Evolutionary conservation across 768 basidiomycete genomes (phyloP).

Genomic region (Neoboletus magnificus): DNA sequence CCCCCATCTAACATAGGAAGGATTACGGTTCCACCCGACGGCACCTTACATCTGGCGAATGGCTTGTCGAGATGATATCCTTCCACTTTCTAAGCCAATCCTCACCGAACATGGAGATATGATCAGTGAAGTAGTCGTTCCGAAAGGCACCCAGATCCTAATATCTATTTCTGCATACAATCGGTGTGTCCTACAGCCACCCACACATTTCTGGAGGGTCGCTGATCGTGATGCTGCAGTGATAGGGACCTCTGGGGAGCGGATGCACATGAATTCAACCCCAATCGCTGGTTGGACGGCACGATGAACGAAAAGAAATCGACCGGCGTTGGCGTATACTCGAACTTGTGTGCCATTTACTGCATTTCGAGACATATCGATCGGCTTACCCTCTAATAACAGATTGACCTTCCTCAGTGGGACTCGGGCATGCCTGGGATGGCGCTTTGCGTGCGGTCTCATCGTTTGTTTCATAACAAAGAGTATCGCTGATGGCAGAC

Average conservation of each 20-base stretch:
- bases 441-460: constrained; percentile 27
- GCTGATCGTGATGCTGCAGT: neutral
- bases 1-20: constrained; percentile 34
- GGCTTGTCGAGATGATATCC: constrained; percentile 48
- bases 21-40: constrained; percentile 44
- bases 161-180: constrained; percentile 48
- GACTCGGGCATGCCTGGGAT: constrained; percentile 22
- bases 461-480: neutral
- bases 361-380: neutral
- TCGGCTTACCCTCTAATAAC: neutral
- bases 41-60: constrained; percentile 48
- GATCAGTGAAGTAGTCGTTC: constrained; percentile 43
- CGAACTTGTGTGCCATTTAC: constrained; percentile 7
- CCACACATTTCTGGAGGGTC: neutral
- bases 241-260: constrained; percentile 28
- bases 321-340: constrained; percentile 15
- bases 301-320: neutral
- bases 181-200: constrained; percentile 13
- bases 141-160: constrained; percentile 48
- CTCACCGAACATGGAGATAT: constrained; percentile 39
- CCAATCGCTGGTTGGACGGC: constrained; percentile 11
- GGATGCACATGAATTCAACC: constrained; percentile 25
- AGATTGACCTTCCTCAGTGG: constrained; percentile 25
- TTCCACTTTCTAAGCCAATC: constrained; percentile 58
- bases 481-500: neutral